Evolutionary conservation across 2,329 filamentous ascomycete genomes (phyloP).

Genomic region (Talaromyces marneffei): DNA sequence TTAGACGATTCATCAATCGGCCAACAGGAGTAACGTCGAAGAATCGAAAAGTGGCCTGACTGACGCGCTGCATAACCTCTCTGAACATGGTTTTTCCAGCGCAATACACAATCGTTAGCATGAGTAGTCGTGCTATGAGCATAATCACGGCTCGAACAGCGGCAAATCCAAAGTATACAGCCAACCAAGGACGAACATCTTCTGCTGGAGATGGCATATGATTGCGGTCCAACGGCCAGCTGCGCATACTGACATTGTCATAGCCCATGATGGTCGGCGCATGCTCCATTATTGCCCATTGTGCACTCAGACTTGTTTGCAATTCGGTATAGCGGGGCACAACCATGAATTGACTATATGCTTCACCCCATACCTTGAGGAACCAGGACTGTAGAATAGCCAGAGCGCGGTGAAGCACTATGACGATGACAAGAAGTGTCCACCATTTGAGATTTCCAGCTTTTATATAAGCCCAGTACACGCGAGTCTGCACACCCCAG

Average conservation of each 20-base stretch:
- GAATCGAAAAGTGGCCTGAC: slow-evolving; percentile 77
- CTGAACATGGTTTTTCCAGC: slow-evolving; percentile 71
- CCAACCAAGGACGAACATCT: slow-evolving; percentile 68
- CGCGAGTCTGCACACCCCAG: slow-evolving; percentile 66
- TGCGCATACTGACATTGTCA: slow-evolving; percentile 18
- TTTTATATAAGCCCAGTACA: slow-evolving; percentile 82
- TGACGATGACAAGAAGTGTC: slow-evolving; percentile 57
- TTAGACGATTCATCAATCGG: slow-evolving; percentile 84
- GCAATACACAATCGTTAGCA: slow-evolving; percentile 71
- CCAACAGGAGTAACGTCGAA: slow-evolving; percentile 88
- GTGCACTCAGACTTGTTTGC: slow-evolving; percentile 12
- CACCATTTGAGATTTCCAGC: slow-evolving; percentile 73
- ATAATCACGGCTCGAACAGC: slow-evolving; percentile 55
- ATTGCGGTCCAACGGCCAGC: slow-evolving; percentile 9
- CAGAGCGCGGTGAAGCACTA: slow-evolving; percentile 58
- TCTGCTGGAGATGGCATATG: slow-evolving; percentile 59
- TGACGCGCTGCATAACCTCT: slow-evolving; percentile 66
- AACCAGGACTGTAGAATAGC: slow-evolving; percentile 70
- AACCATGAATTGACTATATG: slow-evolving; percentile 46
- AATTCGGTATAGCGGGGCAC: slow-evolving; percentile 18
- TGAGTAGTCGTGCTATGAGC: slow-evolving; percentile 58
- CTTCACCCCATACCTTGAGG: slow-evolving; percentile 80
- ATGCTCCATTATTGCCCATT: slow-evolving; percentile 11
- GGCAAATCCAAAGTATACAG: slow-evolving; percentile 63
- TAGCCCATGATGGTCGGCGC: slow-evolving; percentile 28